Conservation (phyloP, 257 asterid species). For the Nicotiana sylvestris region DNA sequence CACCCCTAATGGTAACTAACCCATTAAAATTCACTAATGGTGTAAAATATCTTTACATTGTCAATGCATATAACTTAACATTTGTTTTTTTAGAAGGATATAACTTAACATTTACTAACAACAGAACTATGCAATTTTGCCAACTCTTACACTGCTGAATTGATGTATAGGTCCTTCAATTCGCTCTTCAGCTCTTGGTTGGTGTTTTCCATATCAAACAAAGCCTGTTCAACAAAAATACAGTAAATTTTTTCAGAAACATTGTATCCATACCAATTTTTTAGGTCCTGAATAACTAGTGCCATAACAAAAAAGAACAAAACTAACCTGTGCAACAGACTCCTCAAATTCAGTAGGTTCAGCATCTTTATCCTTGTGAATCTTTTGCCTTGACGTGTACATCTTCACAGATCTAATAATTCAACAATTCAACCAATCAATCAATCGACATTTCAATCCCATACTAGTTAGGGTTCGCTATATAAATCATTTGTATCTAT, state of each 20-base stretch:
- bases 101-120: too few species aligned
- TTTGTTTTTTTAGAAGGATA: too few species aligned
- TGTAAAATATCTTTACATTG: too few species aligned
- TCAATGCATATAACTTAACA: too few species aligned
- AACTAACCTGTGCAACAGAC: constrained; percentile 63
- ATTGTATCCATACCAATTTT: too few species aligned
- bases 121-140: not conserved
- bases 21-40: too few species aligned
- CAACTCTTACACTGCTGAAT: constrained; percentile 47
- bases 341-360: constrained; percentile 80
- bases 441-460: not conserved
- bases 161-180: constrained; percentile 54
- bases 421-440: not conserved
- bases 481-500: not conserved
- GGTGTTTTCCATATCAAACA: constrained; percentile 53
- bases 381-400: constrained; percentile 60
- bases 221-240: constrained; percentile 24
- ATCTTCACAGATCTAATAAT: constrained; percentile 36
- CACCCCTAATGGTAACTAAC: too few species aligned
- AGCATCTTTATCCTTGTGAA: constrained; percentile 63
- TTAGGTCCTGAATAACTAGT: too few species aligned
- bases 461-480: too few species aligned
- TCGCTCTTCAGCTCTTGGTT: constrained; percentile 52
- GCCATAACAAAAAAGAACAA: too few species aligned
- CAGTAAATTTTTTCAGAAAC: not conserved